Conservation (phyloP, 2,329 filamentous ascomycete species). For the Cladophialophora yegresii region DNA sequence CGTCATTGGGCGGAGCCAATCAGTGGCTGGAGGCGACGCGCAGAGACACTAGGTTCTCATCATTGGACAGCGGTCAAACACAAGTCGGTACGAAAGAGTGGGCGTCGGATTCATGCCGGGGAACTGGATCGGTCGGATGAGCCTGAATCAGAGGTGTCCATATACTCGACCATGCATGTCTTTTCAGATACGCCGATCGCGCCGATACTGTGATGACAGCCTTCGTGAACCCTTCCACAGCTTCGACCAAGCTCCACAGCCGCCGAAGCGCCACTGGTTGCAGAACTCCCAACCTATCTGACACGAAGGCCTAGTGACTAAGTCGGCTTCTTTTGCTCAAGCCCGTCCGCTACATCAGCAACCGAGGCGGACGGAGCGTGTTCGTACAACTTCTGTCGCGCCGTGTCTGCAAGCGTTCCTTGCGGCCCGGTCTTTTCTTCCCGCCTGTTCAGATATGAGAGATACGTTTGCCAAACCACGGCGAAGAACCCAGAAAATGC, state of each 20-base stretch:
- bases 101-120: not conserved
- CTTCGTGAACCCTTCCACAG: too few relatives aligned
- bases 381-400: constrained; percentile 24
- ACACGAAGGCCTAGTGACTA: not conserved
- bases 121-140: not conserved
- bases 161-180: too few relatives aligned
- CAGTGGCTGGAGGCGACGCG: not conserved
- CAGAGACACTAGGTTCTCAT: not conserved
- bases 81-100: not conserved
- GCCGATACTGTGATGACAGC: too few relatives aligned
- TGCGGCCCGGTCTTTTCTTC: constrained; percentile 32
- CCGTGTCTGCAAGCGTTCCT: constrained; percentile 22
- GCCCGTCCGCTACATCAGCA: constrained; percentile 16
- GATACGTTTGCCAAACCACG: constrained; percentile 89
- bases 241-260: too few relatives aligned
- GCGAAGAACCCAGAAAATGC: constrained; percentile 78
- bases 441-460: constrained; percentile 56
- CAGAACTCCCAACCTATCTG: too few relatives aligned
- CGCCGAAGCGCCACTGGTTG: too few relatives aligned
- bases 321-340: constrained; percentile 10
- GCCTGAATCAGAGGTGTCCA: too few relatives aligned
- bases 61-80: not conserved
- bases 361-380: constrained; percentile 27
- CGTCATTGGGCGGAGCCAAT: not conserved
- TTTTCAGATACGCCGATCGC: too few relatives aligned